Evolutionary conservation across 2,329 filamentous ascomycete species (phyloP), one percentile per base, ranked within the genome.

Genomic region (Colletotrichum spaethianum): DNA sequence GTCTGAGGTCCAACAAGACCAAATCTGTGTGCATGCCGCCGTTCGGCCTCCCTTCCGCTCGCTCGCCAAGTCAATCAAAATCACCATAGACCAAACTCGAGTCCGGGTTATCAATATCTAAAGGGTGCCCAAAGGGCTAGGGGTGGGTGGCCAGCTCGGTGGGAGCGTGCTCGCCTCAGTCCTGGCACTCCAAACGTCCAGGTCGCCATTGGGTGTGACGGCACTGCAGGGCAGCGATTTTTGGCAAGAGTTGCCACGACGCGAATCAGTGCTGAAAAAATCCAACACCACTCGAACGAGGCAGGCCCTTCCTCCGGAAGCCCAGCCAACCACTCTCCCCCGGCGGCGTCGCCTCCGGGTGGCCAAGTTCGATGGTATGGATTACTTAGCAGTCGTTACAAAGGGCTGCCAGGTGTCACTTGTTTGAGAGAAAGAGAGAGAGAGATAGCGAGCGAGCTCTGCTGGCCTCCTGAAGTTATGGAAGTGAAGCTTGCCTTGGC

Each of bases 241-340:
- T 46, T 11, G 23, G 6, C 44, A 62, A 62, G 12, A 62, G 59
- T 62, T 62, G 59, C 59, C 59, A 48, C 42, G 20, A 7, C 52
- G 42, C 59, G 59, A 62, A 62, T 62, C 59, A 36, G 38, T 60
- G 44, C 42, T 44, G 59, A 28, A 60, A 60, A 42, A 60, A 44
- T 44, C 56, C 28, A 48, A 36, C 20, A 31, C 57, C 6, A 53
- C 11, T 53, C 50, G 28, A 16, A 53, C 50, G 50, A 53, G 23
- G 50, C 50, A 28, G 31, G 31, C 26, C 20, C 33, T 4, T n/a
- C 40, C n/a, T 36, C 40, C 40, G 40, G 33, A 31, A 23, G 40
- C 42, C 57, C 20, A 46, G 40, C 42, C 57, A 48, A 18, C 40
- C 26, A 60, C 14, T 33, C 40, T n/a, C 18, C 23, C n/a, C 57